Evolutionary conservation across 352 stramenopile genomes (phyloP), one percentile per base, ranked within the genome.

Genomic region (Phytophthora tentaculata): DNA sequence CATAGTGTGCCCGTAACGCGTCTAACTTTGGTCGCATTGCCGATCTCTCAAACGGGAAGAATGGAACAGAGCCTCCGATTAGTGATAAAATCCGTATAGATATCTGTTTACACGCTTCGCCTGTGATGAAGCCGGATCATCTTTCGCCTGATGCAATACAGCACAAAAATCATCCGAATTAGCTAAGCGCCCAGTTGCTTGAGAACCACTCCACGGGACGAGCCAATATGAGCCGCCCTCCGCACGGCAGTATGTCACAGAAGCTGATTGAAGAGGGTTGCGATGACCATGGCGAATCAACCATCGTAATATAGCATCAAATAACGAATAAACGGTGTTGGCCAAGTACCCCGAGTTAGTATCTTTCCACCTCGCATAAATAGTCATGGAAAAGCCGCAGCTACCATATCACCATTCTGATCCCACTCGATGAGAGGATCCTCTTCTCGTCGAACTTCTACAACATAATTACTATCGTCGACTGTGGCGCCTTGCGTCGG

Each of bases 321-420:
- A 44, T 59, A 24, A 5, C 17, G 14, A 7, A 49, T 60, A 2
- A 66, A 32, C 4, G 35, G 3, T 9, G n/a, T 1, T 1, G 23
- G 39, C 39, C 49, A 54, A 3, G 37, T 49, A 3, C 59, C 24
- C 0, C 14, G 6, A 0, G 59, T 49, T 5, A 66, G 12, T 20
- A 2, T 45, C 5, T 59, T 52, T 17, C 49, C 59, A 5, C 26
- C 48, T 12, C 28, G 5, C 37, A 66, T 66, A 53, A 66, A 45
- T 8, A 59, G 28, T 9, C 10, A 16, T 3, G 43, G 61, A 44
- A 64, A 69, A 1, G 37, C 52, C 2, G 43, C 47, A 7, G 44
- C 59, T n/a, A 67, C 45, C 49, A 67, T 59, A 5, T 59, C 50
- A 5, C 49, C 49, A 37, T 67, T 67, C 35, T 59, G 10, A 13